Conservation (phyloP, 352 stramenopile species). For the Saprolegnia diclina region DNA sequence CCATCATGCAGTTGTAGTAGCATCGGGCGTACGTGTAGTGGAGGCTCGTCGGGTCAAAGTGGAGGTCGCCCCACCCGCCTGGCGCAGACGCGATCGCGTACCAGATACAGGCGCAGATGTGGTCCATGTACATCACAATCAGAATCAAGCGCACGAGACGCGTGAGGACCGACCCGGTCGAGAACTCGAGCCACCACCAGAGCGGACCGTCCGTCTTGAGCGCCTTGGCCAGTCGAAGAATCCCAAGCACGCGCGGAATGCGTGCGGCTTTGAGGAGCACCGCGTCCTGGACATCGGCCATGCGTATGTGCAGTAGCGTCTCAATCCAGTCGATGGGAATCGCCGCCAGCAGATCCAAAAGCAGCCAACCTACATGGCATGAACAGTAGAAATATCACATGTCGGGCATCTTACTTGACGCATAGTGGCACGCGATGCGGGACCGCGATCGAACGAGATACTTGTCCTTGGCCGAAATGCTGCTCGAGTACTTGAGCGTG, state of each 20-base stretch:
- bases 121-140: conserved; percentile 39
- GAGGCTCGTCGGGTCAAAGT: conserved; percentile 27
- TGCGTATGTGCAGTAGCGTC: conserved; percentile 5
- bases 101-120: conserved; percentile 52
- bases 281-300: conserved; percentile 12
- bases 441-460: conserved; percentile 33
- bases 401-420: too few species aligned
- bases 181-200: conserved; percentile 43
- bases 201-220: conserved; percentile 34
- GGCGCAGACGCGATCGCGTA: conserved; percentile 28
- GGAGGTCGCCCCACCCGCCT: conserved; percentile 6
- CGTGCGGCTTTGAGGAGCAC: conserved; percentile 1
- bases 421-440: conserved; percentile 38
- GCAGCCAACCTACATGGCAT: conserved; percentile 29
- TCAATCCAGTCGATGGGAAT: conserved; percentile 27
- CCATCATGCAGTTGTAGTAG: conserved; percentile 44
- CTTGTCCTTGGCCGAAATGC: conserved; percentile 35
- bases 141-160: conserved; percentile 39
- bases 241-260: conserved; percentile 29
- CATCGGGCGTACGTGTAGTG: conserved; percentile 31
- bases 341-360: conserved; percentile 23
- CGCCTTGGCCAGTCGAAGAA: conserved; percentile 35
- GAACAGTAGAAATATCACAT: too few species aligned
- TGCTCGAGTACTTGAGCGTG: conserved; percentile 28
- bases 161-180: conserved; percentile 41